phyloP scores from a whole-genome alignment of 352 stramenopile species.

The Pythium monospermum region DNA sequence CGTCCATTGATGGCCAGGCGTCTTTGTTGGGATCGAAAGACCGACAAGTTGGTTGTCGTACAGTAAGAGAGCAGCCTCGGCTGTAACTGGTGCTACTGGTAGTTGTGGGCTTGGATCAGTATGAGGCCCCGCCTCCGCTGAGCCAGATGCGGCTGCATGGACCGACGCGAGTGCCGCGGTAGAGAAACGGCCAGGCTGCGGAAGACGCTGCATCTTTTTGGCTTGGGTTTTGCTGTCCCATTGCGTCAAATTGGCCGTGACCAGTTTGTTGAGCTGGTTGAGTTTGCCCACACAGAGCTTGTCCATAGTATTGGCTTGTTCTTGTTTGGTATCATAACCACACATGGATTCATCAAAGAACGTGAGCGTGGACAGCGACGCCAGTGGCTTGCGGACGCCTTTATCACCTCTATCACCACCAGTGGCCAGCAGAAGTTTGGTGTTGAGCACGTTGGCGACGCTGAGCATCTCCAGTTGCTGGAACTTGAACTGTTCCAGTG shows the following conservation, averaged over 20 bases:
- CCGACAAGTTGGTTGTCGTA: conserved; percentile 17
- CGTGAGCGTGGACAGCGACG: conserved; percentile 6
- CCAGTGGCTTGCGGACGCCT: background rate
- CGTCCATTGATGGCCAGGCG: background rate
- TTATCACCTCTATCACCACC: background rate
- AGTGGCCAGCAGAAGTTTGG: background rate
- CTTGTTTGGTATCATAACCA: background rate
- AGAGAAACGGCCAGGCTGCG: no score
- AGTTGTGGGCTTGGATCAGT: no score
- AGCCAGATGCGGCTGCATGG: no score
- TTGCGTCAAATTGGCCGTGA: background rate
- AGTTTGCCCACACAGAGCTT: conserved; percentile 10
- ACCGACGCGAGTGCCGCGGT: no score
- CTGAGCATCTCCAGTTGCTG: conserved; percentile 1
- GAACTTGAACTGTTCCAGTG: conserved; percentile 14
- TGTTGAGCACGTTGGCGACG: conserved; percentile 8
- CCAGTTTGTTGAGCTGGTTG: background rate
- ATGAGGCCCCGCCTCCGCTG: no score
- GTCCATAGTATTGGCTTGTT: background rate
- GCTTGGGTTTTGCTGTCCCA: no score
- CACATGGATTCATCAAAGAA: conserved; percentile 16
- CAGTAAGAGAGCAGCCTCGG: conserved; percentile 12
- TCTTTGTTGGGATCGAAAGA: conserved; percentile 7
- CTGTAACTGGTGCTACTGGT: no score
- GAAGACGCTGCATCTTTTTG: no score